Evolutionary conservation across 1,284 basidiomycete species (phyloP), one percentile per base, ranked within the genome.

Genomic region (Irpex lacteus): DNA sequence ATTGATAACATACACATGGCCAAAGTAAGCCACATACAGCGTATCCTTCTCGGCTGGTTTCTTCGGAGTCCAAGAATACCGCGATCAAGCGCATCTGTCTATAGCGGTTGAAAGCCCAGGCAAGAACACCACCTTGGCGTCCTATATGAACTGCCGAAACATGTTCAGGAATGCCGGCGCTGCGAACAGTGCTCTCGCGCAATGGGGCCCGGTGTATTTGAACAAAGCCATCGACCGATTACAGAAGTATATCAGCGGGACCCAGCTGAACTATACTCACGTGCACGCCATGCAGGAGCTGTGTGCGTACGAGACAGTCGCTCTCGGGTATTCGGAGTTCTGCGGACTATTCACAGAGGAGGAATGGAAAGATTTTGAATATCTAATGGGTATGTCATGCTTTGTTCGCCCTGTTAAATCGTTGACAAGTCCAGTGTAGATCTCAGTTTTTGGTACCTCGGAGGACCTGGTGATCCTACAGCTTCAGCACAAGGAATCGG

Each of bases 231-330:
- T 80, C 40, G 75, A 78, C 65, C 78, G 89, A 4, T 70, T 90
- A 7, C 74, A 81, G 63, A 70, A 75, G 53, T 67, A 77, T 63
- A 72, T 88, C 38, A 68, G 78, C 9, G 88, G 87, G 0, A 76
- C 85, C 37, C 77, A 84, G 37, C 72, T 90, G 15, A 81, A 79
- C 2, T 69, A 80, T 7, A 68, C 73, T 3, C 82, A 85, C 69
- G 75, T 86, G 21, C 67, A 75, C 37, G 74, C 72, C 5, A 83
- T 84, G 81, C 84, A 85, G 64, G 70, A 80, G 54, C 70, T 85
- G 26, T 88, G 86, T 69, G 83, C 86, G 1, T 88, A 87, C 68
- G 86, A 88, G 81, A 89, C 88, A 6, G 86, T 89, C 34, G 81
- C 88, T 0, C 81, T 91, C 38, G 90, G 89, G 0, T 89, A 80